Base-by-base conservation (phyloP, 1,139 yeast genomes). In the Meyerozyma guilliermondii region DNA sequence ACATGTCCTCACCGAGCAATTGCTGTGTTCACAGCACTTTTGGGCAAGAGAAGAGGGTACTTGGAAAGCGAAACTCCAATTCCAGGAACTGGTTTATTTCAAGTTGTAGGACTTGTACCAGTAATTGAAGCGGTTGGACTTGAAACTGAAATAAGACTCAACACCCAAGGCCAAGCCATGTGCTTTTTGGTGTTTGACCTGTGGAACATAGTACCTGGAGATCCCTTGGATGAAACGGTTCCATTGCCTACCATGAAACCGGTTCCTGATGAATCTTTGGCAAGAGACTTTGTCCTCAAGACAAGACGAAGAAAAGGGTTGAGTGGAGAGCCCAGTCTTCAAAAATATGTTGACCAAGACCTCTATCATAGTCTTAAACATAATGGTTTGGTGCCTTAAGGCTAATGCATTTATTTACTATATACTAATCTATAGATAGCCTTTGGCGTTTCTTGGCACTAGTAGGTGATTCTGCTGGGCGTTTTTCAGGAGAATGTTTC, bases 71-170 rank as follows among this genome's bases (percentile, higher is more conserved):
- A 76, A 42, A 56, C 54, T 2, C 81, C 88, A 5, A 77, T 92
- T 31, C 81, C 83, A 1, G 97, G 91, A 0, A 83, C 98, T 0
- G 87, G 80, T 6, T 64, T 91, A 28, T 78, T 73, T 54, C 71
- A 69, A 44, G 67, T 88, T 3, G 66, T 66, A 42, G 96, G 94
- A 0, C 64, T 62, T 40, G 63, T 94, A 3, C 98, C 98, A 0
- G 95, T 87, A 0, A 86, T 92, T 41, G 98, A 94, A 51, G 83
- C 96, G 0, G 68, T 84, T 44, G 98, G 98, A 0, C 71, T 94
- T 39, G 96, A 87, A 57, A 81, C 95, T 0, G 98, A 92, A 55
- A 65, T 92, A 29, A 66, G 96, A 47, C 64, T 88, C 17, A 78
- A 83, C 18, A 80, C 96, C 0, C 81, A 80, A 48, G 96, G 97